Conservation (phyloP, 1,284 basidiomycete species). For the Bjerkandera adusta region DNA sequence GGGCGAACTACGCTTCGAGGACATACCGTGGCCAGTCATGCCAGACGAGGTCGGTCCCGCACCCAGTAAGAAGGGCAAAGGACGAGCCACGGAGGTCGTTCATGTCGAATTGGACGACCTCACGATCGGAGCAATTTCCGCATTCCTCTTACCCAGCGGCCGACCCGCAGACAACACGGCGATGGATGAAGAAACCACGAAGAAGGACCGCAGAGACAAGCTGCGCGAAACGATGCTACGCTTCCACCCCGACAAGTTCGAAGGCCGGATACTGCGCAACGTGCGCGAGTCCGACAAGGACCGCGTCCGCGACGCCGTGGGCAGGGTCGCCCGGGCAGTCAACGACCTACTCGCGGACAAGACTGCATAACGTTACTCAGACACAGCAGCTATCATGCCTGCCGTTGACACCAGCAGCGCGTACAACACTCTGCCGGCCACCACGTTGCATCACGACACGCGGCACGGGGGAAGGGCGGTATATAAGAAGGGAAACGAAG, state of each 20-base stretch:
- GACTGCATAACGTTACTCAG: too few relatives aligned
- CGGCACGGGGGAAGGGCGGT: too few relatives aligned
- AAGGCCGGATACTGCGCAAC: slow-evolving; percentile 63
- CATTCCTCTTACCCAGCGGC: slow-evolving; percentile 52
- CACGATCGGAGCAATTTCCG: slow-evolving; percentile 53
- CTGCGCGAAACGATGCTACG: slow-evolving; percentile 72
- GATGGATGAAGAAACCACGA: slow-evolving; percentile 21
- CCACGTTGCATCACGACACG: too few relatives aligned
- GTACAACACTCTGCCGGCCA: too few relatives aligned
- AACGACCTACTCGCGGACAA: slow-evolving; percentile 22
- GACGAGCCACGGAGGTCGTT: neutral
- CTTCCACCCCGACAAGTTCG: slow-evolving; percentile 88
- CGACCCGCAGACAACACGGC: neutral
- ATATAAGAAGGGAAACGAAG: too few relatives aligned
- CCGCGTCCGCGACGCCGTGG: slow-evolving; percentile 74
- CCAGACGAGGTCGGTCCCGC: slow-evolving; percentile 25
- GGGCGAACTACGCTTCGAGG: slow-evolving; percentile 43
- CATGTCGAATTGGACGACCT: slow-evolving; percentile 45
- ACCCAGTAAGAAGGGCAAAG: slow-evolving; percentile 21
- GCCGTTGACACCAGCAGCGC: too few relatives aligned
- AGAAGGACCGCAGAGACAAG: slow-evolving; percentile 50
- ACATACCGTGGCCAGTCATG: slow-evolving; percentile 82
- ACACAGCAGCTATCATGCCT: too few relatives aligned
- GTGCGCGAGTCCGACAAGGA: slow-evolving; percentile 64
- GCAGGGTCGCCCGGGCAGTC: slow-evolving; percentile 46